Evolutionary conservation across 208 protist species (phyloP).

Genomic region (Leishmania martiniquensis): DNA sequence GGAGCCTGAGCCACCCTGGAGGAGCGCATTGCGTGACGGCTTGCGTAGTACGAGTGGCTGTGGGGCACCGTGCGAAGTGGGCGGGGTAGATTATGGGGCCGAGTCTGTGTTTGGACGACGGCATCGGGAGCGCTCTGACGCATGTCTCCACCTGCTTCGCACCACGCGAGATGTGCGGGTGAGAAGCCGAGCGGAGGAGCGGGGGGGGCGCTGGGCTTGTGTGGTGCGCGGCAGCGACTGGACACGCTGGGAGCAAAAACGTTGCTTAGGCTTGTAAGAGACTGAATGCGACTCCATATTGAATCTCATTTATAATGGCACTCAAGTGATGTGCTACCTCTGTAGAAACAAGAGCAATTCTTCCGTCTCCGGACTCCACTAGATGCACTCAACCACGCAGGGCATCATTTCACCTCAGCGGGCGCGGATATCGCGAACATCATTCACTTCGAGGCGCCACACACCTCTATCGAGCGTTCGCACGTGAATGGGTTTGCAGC

Average conservation of each 20-base stretch:
- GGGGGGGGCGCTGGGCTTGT: background rate
- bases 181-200: background rate
- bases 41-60: background rate
- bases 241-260: background rate
- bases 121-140: background rate
- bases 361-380: background rate
- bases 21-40: background rate
- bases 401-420: background rate
- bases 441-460: background rate
- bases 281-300: background rate
- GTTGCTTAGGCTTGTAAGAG: background rate
- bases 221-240: background rate
- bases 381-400: no score
- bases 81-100: background rate
- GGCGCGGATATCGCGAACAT: background rate
- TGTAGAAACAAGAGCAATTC: background rate
- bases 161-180: background rate
- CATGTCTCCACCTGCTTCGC: background rate
- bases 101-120: background rate
- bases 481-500: background rate
- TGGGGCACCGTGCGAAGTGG: background rate
- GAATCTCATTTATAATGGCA: background rate
- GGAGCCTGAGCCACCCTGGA: background rate
- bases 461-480: background rate
- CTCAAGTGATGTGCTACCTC: background rate